These are phyloP conservation scores for Mimosa pudica DNA, from an alignment of 306 rosid genomes.

Conservation along the genomic window DNA sequence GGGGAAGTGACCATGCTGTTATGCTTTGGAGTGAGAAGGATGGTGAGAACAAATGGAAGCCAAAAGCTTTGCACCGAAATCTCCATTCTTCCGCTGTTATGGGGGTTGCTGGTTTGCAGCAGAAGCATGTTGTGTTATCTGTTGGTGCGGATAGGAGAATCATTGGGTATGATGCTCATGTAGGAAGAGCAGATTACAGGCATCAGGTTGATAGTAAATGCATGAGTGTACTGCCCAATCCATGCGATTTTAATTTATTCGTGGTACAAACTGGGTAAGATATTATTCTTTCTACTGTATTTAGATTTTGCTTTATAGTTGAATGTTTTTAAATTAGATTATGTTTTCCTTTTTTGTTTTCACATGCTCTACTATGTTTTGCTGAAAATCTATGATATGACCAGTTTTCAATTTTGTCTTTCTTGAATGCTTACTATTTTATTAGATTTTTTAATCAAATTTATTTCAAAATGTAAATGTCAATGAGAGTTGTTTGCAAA, in stretches of 20 bases:
- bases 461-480: slow-evolving; percentile 26
- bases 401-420: slow-evolving; percentile 8
- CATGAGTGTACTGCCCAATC: slow-evolving; percentile 82
- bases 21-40: slow-evolving; percentile 68
- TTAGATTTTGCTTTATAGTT: slow-evolving; percentile 15
- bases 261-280: slow-evolving; percentile 88
- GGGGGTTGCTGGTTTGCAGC: slow-evolving; percentile 83
- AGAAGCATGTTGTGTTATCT: slow-evolving; percentile 69
- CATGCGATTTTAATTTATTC: slow-evolving; percentile 81
- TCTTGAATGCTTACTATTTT: slow-evolving; percentile 9
- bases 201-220: slow-evolving; percentile 81
- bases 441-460: neutral
- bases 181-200: slow-evolving; percentile 57
- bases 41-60: slow-evolving; percentile 62
- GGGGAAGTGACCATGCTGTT: slow-evolving; percentile 82
- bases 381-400: slow-evolving; percentile 4
- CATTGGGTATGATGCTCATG: slow-evolving; percentile 58
- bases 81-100: slow-evolving; percentile 83
- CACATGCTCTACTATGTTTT: slow-evolving; percentile 15
- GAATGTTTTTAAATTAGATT: neutral
- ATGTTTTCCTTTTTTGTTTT: neutral
- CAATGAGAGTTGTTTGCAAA: slow-evolving; percentile 17
- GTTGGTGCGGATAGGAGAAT: slow-evolving; percentile 80
- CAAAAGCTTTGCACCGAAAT: slow-evolving; percentile 59
- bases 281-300: slow-evolving; percentile 4